These are phyloP conservation scores for Tricholoma furcatifolium DNA, from an alignment of 768 basidiomycete species.

Conservation along the genomic window DNA sequence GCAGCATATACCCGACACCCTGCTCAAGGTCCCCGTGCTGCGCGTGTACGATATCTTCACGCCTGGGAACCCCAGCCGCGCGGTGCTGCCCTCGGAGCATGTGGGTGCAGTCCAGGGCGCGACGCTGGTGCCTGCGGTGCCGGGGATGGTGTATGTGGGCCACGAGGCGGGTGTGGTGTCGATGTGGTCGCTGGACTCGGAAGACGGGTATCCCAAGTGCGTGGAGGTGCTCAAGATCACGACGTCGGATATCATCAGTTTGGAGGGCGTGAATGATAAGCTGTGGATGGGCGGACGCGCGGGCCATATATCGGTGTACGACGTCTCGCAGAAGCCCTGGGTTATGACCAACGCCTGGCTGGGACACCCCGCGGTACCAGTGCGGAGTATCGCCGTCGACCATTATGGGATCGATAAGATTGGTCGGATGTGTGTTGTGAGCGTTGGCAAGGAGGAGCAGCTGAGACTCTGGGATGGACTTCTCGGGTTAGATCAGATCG, in stretches of 20 bases:
- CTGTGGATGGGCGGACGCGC: conserved; percentile 88
- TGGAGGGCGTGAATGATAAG: conserved; percentile 81
- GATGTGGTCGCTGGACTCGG: conserved; percentile 59
- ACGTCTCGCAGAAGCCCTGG: conserved; percentile 77
- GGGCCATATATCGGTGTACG: conserved; percentile 81
- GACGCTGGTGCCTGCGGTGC: conserved; percentile 68
- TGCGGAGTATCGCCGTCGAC: conserved; percentile 67
- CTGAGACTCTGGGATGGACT: conserved; percentile 90
- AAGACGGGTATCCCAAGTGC: conserved; percentile 62
- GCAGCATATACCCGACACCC: conserved; percentile 33
- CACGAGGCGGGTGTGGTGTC: conserved; percentile 88
- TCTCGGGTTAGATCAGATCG: conserved; percentile 81
- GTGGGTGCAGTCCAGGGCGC: conserved; percentile 84
- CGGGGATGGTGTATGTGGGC: conserved; percentile 73
- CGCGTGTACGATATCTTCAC: conserved; percentile 77
- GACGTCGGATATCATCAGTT: conserved; percentile 73
- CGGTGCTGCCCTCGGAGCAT: conserved; percentile 62
- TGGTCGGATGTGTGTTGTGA: conserved; percentile 68
- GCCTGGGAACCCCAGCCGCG: conserved; percentile 52
- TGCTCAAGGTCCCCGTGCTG: conserved; percentile 66
- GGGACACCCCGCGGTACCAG: conserved; percentile 70
- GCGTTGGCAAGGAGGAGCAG: conserved; percentile 70
- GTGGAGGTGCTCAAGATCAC: conserved; percentile 78
- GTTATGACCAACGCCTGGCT: conserved; percentile 84
- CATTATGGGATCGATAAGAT: conserved; percentile 70